phyloP scores from a whole-genome alignment of 192 early-diverging fungal genomes.

The Coemansia sp. region DNA sequence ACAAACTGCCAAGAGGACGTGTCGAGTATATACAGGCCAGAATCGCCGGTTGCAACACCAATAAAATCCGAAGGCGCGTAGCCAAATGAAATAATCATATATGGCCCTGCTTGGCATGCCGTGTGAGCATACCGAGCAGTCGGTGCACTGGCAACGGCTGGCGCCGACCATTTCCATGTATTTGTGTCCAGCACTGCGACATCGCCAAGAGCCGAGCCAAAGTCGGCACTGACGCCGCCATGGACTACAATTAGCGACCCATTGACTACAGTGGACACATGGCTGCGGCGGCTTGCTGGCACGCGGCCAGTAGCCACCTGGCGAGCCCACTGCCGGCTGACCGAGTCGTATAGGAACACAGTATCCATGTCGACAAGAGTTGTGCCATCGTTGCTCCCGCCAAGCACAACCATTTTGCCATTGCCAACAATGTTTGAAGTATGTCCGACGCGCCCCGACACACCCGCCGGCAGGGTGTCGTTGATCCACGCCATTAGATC shows the following conservation, averaged over 20 bases:
- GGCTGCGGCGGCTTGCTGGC: constrained; percentile 26
- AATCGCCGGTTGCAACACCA: constrained; percentile 10
- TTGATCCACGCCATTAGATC: constrained; percentile 41
- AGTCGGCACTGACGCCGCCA: constrained; percentile 33
- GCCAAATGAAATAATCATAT: constrained; percentile 45
- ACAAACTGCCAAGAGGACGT: constrained; percentile 40
- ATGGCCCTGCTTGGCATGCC: constrained; percentile 38
- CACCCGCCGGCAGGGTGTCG: constrained; percentile 26
- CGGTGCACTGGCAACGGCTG: constrained; percentile 13
- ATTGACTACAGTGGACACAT: constrained; percentile 42
- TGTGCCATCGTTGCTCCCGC: constrained; percentile 24
- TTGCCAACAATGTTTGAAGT: constrained; percentile 25
- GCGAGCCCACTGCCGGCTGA: constrained; percentile 25
- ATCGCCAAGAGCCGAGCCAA: constrained; percentile 30
- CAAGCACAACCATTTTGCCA: constrained; percentile 46
- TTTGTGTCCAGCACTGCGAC: constrained; percentile 47
- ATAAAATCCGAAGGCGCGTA: background rate
- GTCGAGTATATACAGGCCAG: constrained; percentile 43
- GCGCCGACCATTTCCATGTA: constrained; percentile 43
- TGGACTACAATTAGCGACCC: constrained; percentile 36
- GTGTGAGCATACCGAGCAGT: constrained; percentile 40
- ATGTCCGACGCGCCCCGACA: constrained; percentile 39
- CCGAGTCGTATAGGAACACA: constrained; percentile 30
- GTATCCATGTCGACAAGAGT: constrained; percentile 24
- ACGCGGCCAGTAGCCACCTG: constrained; percentile 21